These are phyloP conservation scores for Hemileccinum hortonii DNA, from an alignment of 1,284 basidiomycete genomes.

Conservation along the genomic window DNA sequence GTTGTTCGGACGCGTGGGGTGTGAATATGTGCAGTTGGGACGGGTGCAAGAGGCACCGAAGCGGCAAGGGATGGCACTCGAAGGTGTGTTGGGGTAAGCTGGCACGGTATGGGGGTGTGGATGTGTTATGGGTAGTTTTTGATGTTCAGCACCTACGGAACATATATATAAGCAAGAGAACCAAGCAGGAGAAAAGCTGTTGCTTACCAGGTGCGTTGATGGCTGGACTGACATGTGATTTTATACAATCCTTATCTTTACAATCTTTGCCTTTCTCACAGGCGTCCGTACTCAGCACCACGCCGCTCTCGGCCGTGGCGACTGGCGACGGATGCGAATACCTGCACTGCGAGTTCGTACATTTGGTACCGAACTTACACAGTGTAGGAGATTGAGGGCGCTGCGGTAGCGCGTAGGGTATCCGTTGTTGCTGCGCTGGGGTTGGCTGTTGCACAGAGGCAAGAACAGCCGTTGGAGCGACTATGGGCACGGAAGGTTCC, in stretches of 20 bases:
- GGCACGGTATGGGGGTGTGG: slow-evolving; percentile 19
- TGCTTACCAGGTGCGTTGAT: slow-evolving; percentile 59
- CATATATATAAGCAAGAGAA: slow-evolving; percentile 7
- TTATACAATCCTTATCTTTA: slow-evolving; percentile 87
- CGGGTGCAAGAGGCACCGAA: slow-evolving; percentile 75
- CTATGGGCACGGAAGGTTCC: slow-evolving; percentile 36
- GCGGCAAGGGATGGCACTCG: slow-evolving; percentile 57
- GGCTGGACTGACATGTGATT: slow-evolving; percentile 85
- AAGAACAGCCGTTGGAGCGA: slow-evolving; percentile 33
- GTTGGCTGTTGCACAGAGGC: slow-evolving; percentile 32
- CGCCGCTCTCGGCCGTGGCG: slow-evolving; percentile 87
- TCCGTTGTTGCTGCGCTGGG: slow-evolving; percentile 34
- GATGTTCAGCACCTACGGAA: slow-evolving; percentile 40
- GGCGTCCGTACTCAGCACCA: slow-evolving; percentile 87
- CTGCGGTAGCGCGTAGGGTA: slow-evolving; percentile 61
- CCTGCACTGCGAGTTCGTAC: slow-evolving; percentile 82
- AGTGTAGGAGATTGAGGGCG: slow-evolving; percentile 81
- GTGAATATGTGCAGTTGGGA: slow-evolving; percentile 67
- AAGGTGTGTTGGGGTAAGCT: slow-evolving; percentile 31
- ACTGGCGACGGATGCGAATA: slow-evolving; percentile 92
- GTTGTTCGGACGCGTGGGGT: slow-evolving; percentile 52
- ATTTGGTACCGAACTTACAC: slow-evolving; percentile 89
- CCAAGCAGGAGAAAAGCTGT: not conserved
- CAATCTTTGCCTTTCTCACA: slow-evolving; percentile 85
- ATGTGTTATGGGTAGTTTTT: slow-evolving; percentile 37